Evolutionary conservation across 257 asterid species (phyloP).

Genomic region (Nicotiana noctiflora): DNA sequence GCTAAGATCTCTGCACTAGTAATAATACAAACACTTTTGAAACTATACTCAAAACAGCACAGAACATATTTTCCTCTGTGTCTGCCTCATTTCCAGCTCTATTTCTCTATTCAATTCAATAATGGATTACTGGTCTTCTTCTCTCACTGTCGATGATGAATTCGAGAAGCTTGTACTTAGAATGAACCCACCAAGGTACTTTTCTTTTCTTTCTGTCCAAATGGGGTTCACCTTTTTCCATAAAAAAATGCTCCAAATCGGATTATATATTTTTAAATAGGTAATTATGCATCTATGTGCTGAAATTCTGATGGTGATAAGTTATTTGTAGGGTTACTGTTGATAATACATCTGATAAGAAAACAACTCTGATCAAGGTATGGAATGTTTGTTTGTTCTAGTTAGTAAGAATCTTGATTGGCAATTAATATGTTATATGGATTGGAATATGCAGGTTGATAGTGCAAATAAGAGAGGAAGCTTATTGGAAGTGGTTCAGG

Average conservation of each 20-base stretch:
- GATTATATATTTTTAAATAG: background rate
- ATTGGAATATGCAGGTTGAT: conserved; percentile 51
- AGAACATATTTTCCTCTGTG: conserved; percentile 5
- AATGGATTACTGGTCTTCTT: conserved; percentile 56
- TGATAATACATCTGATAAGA: conserved; percentile 38
- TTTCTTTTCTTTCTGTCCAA: background rate
- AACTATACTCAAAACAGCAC: background rate
- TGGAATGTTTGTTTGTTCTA: background rate
- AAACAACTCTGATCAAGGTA: conserved; percentile 45
- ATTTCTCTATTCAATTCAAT: background rate
- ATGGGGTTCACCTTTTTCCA: background rate
- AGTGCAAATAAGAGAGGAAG: conserved; percentile 86
- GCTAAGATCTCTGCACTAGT: conserved; percentile 1
- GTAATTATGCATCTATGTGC: background rate
- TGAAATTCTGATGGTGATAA: background rate
- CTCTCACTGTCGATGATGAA: conserved; percentile 57
- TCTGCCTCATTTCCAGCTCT: background rate
- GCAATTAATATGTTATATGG: too few species aligned
- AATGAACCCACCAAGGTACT: conserved; percentile 77
- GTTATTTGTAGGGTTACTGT: conserved; percentile 31
- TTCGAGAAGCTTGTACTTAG: conserved; percentile 66
- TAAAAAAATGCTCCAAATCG: background rate
- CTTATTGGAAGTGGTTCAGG: conserved; percentile 79
- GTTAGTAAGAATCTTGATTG: background rate
- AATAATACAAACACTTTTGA: background rate